These are phyloP conservation scores for Fraxinus albicans DNA, from an alignment of 305 asterid species.

Conservation along the genomic window DNA sequence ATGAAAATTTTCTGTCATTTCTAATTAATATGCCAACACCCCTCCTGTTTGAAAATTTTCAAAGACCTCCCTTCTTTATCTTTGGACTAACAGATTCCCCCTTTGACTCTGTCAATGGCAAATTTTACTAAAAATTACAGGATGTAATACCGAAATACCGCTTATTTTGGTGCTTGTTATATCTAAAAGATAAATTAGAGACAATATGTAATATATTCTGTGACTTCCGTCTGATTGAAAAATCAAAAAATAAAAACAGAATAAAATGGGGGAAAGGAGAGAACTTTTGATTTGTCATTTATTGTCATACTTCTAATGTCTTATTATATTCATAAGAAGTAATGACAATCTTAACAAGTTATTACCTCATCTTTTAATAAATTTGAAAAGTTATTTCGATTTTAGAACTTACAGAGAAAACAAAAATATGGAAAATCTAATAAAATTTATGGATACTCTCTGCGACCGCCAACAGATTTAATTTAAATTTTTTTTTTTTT, in stretches of 20 bases:
- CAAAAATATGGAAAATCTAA: background rate
- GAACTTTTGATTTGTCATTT: background rate
- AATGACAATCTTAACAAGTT: background rate
- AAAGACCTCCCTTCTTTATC: background rate
- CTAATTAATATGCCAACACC: background rate
- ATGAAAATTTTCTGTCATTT: background rate
- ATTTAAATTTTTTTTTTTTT: background rate
- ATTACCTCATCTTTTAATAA: background rate
- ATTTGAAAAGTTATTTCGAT: background rate
- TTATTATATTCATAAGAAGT: background rate
- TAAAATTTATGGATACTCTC: background rate
- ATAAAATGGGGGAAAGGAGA: background rate
- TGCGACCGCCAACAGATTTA: background rate
- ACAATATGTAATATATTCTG: background rate
- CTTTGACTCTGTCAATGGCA: background rate
- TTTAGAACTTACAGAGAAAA: background rate
- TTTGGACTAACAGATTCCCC: background rate
- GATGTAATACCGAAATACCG: background rate
- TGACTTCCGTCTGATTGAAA: background rate
- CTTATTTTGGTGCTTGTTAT: background rate
- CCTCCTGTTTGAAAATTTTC: background rate
- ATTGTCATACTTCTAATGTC: background rate
- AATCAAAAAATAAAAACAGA: background rate
- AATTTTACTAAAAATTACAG: background rate
- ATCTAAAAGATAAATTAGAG: background rate